Base-by-base conservation (phyloP, 495 filamentous ascomycete genomes). In the Podospora appendiculata region DNA sequence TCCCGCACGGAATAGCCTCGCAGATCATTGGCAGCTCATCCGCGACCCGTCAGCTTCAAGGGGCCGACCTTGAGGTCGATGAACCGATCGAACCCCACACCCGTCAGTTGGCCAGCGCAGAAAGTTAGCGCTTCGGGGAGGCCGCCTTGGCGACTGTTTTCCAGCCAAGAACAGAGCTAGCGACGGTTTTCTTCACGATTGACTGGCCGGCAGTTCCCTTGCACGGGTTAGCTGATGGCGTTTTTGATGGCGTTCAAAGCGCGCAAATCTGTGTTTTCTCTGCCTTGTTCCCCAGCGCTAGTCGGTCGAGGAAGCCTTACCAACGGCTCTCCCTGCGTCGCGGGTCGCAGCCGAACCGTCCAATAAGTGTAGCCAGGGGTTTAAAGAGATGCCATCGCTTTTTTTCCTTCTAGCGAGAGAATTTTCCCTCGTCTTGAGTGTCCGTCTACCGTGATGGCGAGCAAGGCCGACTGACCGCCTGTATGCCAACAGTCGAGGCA, bases 111-210 rank as follows among this genome's bases (percentile, higher is more conserved):
- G 41, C 47, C 5, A 25, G 25, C 2, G 25, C 2, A 25, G 25
- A 25, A 25, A 25, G 25, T 25, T 25, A 25, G 44, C 3, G 6
- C 13, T 35, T 53, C 60, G 57, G 60, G 34, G 57, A 53, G 57
- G 46, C 57, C 60, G 60, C 35, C 60, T 58, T 63, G 60, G 60
- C 60, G 16, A 36, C 14, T 42, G 17, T 42, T 32, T n/a, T 32
- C 16, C 32, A 36, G 41, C 10, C 25, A 9, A 39, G 7, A 11
- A 5, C 18, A 16, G 18, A 32, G 46, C 12, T 11, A n/a, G n/a
- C 32, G 11, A 12, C 17, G 34, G 16, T 17, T 12, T 32, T 8
- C 46, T 12, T 46, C 32, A 48, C 46, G 25, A 48, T n/a, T 39
- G 12, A 4, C 10, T 18, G 35, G 3, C 32, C 32, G 44, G 19